phyloP scores from a whole-genome alignment of 2,329 filamentous ascomycete genomes.

The Ophiocordyceps camponoti-floridani region DNA sequence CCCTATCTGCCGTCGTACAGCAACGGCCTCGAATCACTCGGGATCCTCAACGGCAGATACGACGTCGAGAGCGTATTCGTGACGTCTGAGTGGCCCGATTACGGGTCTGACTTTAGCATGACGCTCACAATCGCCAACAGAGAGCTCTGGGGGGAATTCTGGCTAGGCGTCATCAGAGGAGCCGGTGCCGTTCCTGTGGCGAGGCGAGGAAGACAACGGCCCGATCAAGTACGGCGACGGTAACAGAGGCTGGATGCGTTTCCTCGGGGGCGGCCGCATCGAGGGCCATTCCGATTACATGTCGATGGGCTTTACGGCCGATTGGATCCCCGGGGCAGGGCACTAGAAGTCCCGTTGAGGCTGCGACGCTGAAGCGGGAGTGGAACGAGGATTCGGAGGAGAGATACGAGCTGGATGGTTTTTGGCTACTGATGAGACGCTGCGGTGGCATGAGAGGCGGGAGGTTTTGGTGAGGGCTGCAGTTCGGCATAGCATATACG shows the following conservation, averaged over 20 bases:
- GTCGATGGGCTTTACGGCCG: conserved; percentile 11
- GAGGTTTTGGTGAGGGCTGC: neutral
- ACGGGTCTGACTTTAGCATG: conserved; percentile 11
- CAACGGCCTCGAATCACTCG: conserved; percentile 9
- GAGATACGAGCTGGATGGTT: conserved; percentile 13
- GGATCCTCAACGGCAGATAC: conserved; percentile 27
- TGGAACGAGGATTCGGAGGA: conserved; percentile 13
- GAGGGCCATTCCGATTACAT: conserved; percentile 12
- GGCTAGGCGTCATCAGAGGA: conserved; percentile 17
- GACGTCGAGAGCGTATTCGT: conserved; percentile 13
- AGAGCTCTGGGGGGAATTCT: conserved; percentile 26
- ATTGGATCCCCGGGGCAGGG: conserved; percentile 9
- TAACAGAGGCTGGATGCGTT: conserved; percentile 15
- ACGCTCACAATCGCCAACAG: conserved; percentile 19
- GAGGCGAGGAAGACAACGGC: conserved; percentile 14
- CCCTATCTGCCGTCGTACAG: conserved; percentile 2
- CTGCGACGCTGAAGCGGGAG: conserved; percentile 7
- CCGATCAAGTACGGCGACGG: conserved; percentile 9
- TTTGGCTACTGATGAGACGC: too few relatives aligned
- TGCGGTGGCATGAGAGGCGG: neutral
- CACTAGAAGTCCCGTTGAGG: conserved; percentile 12
- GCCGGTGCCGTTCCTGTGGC: conserved; percentile 15
- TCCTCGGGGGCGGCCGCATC: conserved; percentile 18
- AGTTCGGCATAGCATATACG: neutral
- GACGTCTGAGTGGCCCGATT: conserved; percentile 8